Base-by-base conservation (phyloP, 495 filamentous ascomycete genomes). In the Xylaria telfairii region DNA sequence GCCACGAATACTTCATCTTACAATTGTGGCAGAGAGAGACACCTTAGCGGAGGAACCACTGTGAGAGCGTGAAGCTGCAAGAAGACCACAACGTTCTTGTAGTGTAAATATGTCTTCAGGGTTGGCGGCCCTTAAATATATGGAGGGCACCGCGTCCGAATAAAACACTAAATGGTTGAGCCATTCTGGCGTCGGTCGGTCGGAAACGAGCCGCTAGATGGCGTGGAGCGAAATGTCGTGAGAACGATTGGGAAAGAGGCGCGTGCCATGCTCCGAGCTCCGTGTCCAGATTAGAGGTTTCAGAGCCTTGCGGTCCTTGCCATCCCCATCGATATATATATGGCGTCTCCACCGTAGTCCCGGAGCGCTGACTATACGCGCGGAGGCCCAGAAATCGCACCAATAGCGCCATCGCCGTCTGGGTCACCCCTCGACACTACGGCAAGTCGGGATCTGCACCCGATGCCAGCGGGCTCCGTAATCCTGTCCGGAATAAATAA, bases 271-370 rank as follows among this genome's bases (percentile, higher is more conserved):
- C 51, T 71, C 69, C 69, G 69, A 49, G 47, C 60, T 70, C 68
- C 59, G 68, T 64, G 54, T 60, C 69, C 69, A 51, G 51, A 71
- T 59, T 57, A 41, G 69, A 71, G 39, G 41, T 47, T 66, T 60
- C 53, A 47, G 32, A 24, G 62, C 44, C 42, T 24, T 15, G 30
- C 21, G 30, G 62, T 34, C 28, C 44, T 65, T 59, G 19, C 56
- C 63, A 39, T 19, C 1, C 17, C 19, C 24, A 17, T 37, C 42
- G 44, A 37, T 13, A 30, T 46, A 19, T 49, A 47, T 42, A 39
- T 17, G 81, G 63, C 15, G 75, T 67, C 2, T 60, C 37, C 15
- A 83, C 51, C 26, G 39, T 41, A 30, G 39, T 21, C 17, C 4
- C 54, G 42, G 61, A 24, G 61, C 17, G 62, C 28, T 65, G 44